phyloP scores from a whole-genome alignment of 225 moss, liverwort and hornwort species.

The Rhytidiadelphus loreus region DNA sequence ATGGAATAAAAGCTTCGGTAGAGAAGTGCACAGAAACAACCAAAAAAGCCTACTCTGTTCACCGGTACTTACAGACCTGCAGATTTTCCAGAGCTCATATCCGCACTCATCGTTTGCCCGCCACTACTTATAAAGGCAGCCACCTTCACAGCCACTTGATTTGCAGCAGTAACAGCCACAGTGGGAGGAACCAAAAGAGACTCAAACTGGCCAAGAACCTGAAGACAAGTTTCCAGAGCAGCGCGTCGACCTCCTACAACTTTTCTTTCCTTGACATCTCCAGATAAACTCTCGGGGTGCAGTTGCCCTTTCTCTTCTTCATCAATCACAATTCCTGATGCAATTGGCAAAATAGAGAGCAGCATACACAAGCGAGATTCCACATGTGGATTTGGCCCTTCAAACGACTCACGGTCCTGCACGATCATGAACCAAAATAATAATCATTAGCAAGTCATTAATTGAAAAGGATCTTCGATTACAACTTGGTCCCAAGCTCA shows the following conservation, averaged over 20 bases:
- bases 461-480: not conserved
- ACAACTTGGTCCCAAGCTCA: not conserved
- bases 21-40: not conserved
- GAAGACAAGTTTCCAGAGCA: conserved; percentile 65
- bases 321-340: conserved; percentile 66
- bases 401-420: conserved; percentile 76
- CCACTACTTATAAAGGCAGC: conserved; percentile 48
- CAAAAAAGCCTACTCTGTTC: not conserved
- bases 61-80: conserved; percentile 47
- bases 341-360: conserved; percentile 77
- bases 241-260: conserved; percentile 52
- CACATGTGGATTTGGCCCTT: conserved; percentile 76
- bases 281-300: conserved; percentile 32
- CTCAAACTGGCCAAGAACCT: conserved; percentile 92
- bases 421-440: not conserved
- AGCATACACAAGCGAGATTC: conserved; percentile 98
- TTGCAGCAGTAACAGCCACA: conserved; percentile 58
- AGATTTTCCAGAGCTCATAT: conserved; percentile 48
- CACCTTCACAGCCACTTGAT: conserved; percentile 73
- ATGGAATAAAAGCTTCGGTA: not conserved
- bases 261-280: conserved; percentile 63
- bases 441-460: not conserved
- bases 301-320: conserved; percentile 78
- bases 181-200: conserved; percentile 66
- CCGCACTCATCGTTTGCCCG: conserved; percentile 55